phyloP scores from a whole-genome alignment of 805 yeast species.

The Priceomyces fermenticarens region DNA sequence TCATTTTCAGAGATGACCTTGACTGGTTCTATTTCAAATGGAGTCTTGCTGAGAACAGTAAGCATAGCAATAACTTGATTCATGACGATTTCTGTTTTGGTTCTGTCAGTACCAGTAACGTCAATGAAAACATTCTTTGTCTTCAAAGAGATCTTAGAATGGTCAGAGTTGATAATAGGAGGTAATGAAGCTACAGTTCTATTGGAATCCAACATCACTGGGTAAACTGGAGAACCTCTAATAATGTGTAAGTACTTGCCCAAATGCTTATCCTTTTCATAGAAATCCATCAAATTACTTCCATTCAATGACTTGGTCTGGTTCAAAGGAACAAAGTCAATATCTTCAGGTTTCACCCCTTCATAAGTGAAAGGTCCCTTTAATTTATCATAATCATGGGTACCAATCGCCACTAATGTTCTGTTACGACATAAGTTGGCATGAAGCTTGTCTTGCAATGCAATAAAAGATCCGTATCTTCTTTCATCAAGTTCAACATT shows the following conservation, averaged over 20 bases:
- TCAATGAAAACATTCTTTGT: slow-evolving; percentile 91
- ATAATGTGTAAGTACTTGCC: slow-evolving; percentile 88
- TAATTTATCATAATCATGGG: slow-evolving; percentile 87
- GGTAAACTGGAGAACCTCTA: slow-evolving; percentile 83
- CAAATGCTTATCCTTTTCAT: slow-evolving; percentile 85
- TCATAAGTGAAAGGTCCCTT: slow-evolving; percentile 83
- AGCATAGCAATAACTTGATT: slow-evolving; percentile 95
- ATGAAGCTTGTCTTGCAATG: slow-evolving; percentile 94
- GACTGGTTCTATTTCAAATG: slow-evolving; percentile 89
- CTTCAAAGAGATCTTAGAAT: slow-evolving; percentile 78
- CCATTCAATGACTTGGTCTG: slow-evolving; percentile 73
- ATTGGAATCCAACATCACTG: slow-evolving; percentile 78
- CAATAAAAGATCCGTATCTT: slow-evolving; percentile 89
- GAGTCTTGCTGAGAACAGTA: slow-evolving; percentile 76
- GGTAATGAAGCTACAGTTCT: slow-evolving; percentile 88
- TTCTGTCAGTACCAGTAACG: slow-evolving; percentile 90
- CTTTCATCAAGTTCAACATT: slow-evolving; percentile 78
- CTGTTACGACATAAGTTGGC: slow-evolving; percentile 95
- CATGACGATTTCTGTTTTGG: slow-evolving; percentile 90
- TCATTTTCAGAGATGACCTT: slow-evolving; percentile 81
- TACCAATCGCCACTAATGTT: slow-evolving; percentile 96
- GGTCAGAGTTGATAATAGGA: slow-evolving; percentile 93
- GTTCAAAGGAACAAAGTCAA: slow-evolving; percentile 73
- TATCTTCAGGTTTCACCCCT: slow-evolving; percentile 74
- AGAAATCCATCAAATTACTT: slow-evolving; percentile 77